These are phyloP conservation scores for Hydrangea macrophylla DNA, from an alignment of 148 eudicot species.

Conservation along the genomic window DNA sequence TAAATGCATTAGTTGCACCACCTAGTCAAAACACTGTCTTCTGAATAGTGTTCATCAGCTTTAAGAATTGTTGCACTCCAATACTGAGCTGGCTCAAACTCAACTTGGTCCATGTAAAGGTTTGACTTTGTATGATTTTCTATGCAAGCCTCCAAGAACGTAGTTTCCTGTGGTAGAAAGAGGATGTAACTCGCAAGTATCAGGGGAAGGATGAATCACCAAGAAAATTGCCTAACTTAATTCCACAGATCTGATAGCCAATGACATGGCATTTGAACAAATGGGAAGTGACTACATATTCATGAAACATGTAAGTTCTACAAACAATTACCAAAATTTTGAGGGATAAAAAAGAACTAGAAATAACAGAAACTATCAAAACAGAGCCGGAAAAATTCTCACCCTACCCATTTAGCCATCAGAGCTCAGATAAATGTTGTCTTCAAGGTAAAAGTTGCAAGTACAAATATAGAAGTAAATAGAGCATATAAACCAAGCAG, in stretches of 20 bases:
- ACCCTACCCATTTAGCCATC: no score
- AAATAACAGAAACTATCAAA: not conserved
- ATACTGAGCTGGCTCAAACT: conserved; percentile 73
- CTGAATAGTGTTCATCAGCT: conserved; percentile 42
- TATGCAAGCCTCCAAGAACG: conserved; percentile 72
- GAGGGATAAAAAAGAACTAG: not conserved
- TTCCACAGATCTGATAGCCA: no score
- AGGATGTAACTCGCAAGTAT: not conserved
- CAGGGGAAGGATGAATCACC: conserved; percentile 11
- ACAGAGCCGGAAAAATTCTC: not conserved
- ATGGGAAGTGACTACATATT: no score
- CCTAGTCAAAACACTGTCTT: conserved; percentile 35
- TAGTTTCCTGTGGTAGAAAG: conserved; percentile 54
- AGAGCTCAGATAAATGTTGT: no score
- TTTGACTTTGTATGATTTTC: conserved; percentile 77
- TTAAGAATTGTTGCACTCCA: conserved; percentile 63
- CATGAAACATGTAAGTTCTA: no score
- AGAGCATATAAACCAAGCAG: conserved; percentile 7
- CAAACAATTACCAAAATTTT: no score
- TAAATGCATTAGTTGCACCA: conserved; percentile 20
- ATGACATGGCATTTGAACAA: no score
- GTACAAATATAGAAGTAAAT: not conserved
- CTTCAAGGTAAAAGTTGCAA: not conserved
- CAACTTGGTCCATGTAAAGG: conserved; percentile 86
- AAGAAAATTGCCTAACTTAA: no score